A percentile compares a stretch with the other conserved stretches of the same genome.
phyloP scores from a whole-genome alignment of 2,329 filamentous ascomycete genomes.

The Ceratocystis albifundus region DNA sequence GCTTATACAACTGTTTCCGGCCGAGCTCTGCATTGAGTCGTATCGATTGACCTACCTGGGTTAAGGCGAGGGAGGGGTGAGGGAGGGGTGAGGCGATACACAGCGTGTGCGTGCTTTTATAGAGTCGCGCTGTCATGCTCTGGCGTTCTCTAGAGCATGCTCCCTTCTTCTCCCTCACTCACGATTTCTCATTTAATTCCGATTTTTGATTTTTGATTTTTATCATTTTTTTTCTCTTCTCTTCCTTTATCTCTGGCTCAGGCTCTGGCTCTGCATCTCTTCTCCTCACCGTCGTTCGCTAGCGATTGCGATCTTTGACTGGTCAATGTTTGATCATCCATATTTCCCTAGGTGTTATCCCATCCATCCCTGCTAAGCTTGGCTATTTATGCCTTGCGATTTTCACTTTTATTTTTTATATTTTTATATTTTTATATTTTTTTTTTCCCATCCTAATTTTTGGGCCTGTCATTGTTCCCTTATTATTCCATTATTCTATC shows the following conservation, averaged over 20 bases:
- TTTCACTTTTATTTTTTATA: not conserved
- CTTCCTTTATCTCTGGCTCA: not conserved
- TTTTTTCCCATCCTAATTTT: conserved; percentile 6
- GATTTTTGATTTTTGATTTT: not conserved
- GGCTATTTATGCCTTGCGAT: not conserved
- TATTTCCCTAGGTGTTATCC: not conserved
- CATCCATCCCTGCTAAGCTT: not conserved
- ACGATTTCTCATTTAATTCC: no score
- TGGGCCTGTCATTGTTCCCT: not conserved
- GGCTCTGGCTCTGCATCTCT: not conserved
- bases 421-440: conserved; percentile 7
- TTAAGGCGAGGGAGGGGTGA: no score
- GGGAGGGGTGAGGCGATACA: no score
- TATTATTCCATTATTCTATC: no score
- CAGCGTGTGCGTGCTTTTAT: not conserved
- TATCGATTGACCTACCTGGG: no score
- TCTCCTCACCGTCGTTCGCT: not conserved
- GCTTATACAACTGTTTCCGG: no score
- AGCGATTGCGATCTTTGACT: not conserved
- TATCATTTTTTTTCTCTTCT: not conserved
- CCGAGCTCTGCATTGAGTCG: no score
- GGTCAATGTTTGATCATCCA: not conserved
- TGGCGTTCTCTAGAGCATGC: not conserved
- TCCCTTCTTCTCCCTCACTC: not conserved
- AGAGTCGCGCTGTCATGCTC: no score